Conservation (phyloP, 2,329 filamentous ascomycete genomes). For the Dactylellina parvicollis region DNA sequence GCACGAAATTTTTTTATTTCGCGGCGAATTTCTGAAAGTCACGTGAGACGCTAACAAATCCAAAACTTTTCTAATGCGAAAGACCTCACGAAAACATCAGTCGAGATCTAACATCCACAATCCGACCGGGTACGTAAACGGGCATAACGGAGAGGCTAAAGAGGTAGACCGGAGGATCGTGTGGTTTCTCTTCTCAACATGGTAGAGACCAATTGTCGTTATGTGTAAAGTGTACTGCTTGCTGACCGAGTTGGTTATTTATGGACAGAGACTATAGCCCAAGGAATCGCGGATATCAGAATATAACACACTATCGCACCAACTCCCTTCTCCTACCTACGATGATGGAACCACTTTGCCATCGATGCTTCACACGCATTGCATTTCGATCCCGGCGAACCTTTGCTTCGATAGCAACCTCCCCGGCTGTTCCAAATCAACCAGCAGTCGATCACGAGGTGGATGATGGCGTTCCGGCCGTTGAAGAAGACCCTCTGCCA, state of each 20-base stretch:
- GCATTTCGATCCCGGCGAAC: conserved; percentile 35
- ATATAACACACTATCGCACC: neutral
- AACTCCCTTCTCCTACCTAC: neutral
- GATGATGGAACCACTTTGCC: conserved; percentile 44
- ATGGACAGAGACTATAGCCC: too few relatives aligned
- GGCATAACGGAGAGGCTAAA: conserved; percentile 16
- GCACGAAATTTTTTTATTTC: conserved; percentile 34
- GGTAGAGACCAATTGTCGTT: conserved; percentile 17
- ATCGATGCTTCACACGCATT: conserved; percentile 50
- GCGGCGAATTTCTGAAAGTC: conserved; percentile 5
- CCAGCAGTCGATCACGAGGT: neutral
- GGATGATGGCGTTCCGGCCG: neutral
- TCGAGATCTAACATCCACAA: neutral
- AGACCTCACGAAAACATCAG: conserved; percentile 14
- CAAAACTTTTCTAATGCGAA: conserved; percentile 48
- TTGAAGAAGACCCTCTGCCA: conserved; percentile 20
- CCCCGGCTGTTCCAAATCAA: conserved; percentile 8
- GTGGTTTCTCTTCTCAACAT: conserved; percentile 9
- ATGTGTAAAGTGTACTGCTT: neutral
- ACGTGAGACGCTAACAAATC: conserved; percentile 33
- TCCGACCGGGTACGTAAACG: conserved; percentile 20
- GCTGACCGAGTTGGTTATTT: neutral
- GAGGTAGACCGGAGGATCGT: neutral
- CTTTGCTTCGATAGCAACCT: conserved; percentile 45
- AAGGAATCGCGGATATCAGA: neutral